Base-by-base conservation (phyloP, 208 protist genomes). In the Wallacemonas sp. region DNA sequence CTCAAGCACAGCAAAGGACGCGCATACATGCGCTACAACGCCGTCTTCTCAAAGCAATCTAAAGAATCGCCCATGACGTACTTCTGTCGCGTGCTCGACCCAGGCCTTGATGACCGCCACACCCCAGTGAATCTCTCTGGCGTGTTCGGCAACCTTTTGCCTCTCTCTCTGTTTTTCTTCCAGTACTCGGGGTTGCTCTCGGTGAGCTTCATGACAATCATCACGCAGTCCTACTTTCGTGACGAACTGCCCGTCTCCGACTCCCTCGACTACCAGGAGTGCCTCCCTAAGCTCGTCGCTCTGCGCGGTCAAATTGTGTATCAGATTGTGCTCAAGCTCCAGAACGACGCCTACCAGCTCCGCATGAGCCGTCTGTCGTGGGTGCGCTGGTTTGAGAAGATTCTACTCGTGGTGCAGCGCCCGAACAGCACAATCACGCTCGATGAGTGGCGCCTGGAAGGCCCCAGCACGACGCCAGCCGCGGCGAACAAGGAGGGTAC, bases 161-260 rank as follows among this genome's bases (percentile, higher is more conserved):
- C 90, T 36, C 62, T 87, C 28, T 88, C 75, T 15, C 78, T 95
- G 39, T 93, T 90, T 75, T 95, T 88, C 72, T 89, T 93, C 63
- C 86, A 91, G 79, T 91, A 84, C 66, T 56, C 67, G 19, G 90
- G 90, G 19, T 61, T 93, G 28, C 82, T 95, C 21, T 90, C 86
- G 1, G 86, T 93, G 15, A 74, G 79, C 70, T 76, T 93, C 62
- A 93, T 91, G 86, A 92, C 84, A 17, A 82, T 84, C 17, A 72
- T 92, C 31, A 90, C 90, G 21, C 90, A 95, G 70, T 74, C 80
- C 21, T 95, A 95, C 77, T 85, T 93, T 62, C 74, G 82, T 24
- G 86, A 95, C 68, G 86, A 89, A 42, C 80, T 79, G 47, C 90
- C 90, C 3, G 75, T 93, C 26, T 76, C 76, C 39, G 90, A 95